Conservation (phyloP, 495 filamentous ascomycete species). For the Hypomontagnella submonticulosa region DNA sequence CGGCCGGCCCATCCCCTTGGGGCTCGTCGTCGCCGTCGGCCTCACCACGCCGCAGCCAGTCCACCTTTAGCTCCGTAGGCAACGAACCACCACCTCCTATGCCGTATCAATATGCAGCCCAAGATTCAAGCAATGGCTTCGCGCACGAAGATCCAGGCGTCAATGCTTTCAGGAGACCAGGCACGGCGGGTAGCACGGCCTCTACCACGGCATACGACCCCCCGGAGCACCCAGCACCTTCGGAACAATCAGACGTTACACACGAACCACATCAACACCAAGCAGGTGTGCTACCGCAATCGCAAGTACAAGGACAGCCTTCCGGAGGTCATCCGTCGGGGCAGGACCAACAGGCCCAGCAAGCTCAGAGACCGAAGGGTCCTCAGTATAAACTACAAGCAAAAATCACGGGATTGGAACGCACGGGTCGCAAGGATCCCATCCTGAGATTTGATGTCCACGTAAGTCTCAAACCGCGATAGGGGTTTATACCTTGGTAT, state of each 20-base stretch:
- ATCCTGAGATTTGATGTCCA: slow-evolving; percentile 97
- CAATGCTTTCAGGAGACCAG: slow-evolving; percentile 52
- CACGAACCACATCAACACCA: slow-evolving; percentile 56
- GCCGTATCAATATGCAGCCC: slow-evolving; percentile 51
- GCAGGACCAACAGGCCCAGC: slow-evolving; percentile 27
- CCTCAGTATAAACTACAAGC: slow-evolving; percentile 88
- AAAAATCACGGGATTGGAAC: slow-evolving; percentile 91
- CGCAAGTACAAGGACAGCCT: slow-evolving; percentile 50
- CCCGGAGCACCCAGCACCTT: slow-evolving; percentile 48
- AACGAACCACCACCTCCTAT: slow-evolving; percentile 46
- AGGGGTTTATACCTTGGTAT: slow-evolving; percentile 5
- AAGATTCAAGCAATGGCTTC: slow-evolving; percentile 52
- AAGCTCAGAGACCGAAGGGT: slow-evolving; percentile 57
- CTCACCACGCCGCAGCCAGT: slow-evolving; percentile 72
- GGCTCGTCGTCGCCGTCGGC: slow-evolving; percentile 69
- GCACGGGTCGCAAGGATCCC: slow-evolving; percentile 93
- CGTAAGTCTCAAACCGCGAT: slow-evolving; percentile 65
- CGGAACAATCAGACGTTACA: slow-evolving; percentile 40
- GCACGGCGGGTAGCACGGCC: slow-evolving; percentile 54
- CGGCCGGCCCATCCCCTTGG: slow-evolving; percentile 80
- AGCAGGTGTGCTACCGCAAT: slow-evolving; percentile 55
- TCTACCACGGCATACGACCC: slow-evolving; percentile 41
- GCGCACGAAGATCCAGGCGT: slow-evolving; percentile 53
- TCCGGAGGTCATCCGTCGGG: slow-evolving; percentile 9
- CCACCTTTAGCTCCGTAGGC: slow-evolving; percentile 61